Conservation (phyloP, 495 filamentous ascomycete genomes). For the Lineolata rhizophorae region DNA sequence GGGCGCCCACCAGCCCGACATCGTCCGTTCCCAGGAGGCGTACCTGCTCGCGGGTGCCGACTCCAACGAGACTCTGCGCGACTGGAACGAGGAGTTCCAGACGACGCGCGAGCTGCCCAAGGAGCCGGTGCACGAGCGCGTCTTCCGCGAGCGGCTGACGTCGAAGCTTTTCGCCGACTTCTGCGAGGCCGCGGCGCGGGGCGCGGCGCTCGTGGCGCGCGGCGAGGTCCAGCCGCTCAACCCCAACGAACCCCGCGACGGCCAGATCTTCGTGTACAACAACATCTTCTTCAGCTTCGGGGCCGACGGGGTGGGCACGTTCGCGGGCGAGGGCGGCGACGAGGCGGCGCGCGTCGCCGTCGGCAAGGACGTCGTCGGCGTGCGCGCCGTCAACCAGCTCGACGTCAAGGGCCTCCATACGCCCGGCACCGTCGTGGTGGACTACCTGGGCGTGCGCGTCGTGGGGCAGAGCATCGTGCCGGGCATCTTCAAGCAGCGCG, state of each 20-base stretch:
- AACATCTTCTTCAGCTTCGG: constrained; percentile 99
- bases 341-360: constrained; percentile 92
- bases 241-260: constrained; percentile 76
- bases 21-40: constrained; percentile 77
- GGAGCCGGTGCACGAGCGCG: constrained; percentile 82
- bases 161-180: constrained; percentile 96
- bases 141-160: constrained; percentile 83
- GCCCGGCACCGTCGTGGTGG: constrained; percentile 86
- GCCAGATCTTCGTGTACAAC: constrained; percentile 98
- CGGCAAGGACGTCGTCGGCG: constrained; percentile 87
- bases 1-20: constrained; percentile 63
- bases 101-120: constrained; percentile 83
- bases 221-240: constrained; percentile 94
- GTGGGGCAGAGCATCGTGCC: constrained; percentile 97
- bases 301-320: constrained; percentile 92
- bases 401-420: constrained; percentile 89
- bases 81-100: constrained; percentile 99
- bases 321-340: constrained; percentile 87
- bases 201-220: constrained; percentile 79
- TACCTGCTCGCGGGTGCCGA: constrained; percentile 79
- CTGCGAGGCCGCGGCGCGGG: constrained; percentile 79
- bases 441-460: constrained; percentile 92
- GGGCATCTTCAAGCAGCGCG: constrained; percentile 96
- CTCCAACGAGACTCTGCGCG: constrained; percentile 76
- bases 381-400: constrained; percentile 86